Percentiles rank a stretch among this genome's conserved stretches.
Conservation (phyloP, 1,284 basidiomycete species). For the Ganoderma leucocontextum region DNA sequence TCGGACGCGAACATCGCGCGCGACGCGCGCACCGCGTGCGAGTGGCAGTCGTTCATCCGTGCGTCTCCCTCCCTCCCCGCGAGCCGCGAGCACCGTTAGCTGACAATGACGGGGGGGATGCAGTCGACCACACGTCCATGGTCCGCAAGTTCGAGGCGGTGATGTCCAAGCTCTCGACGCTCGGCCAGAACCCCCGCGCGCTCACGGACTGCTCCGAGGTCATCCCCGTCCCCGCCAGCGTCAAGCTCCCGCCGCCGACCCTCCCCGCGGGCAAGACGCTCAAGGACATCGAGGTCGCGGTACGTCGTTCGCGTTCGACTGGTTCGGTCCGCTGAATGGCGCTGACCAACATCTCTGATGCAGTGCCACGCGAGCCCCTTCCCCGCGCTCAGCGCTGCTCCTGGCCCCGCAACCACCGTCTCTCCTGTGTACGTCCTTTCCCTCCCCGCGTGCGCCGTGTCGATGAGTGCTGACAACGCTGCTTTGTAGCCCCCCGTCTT, state of each 20-base stretch:
- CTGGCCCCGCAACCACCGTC: conserved; percentile 36
- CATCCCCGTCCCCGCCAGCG: conserved; percentile 13
- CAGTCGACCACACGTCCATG: conserved; percentile 13
- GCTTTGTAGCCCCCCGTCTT: conserved; percentile 7
- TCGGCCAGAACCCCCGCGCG: conserved; percentile 18
- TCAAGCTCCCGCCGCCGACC: conserved; percentile 27
- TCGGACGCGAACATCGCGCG: conserved; percentile 44
- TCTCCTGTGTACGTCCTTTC: conserved; percentile 33
- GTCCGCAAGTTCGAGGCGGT: conserved; percentile 19
- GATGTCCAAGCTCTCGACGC: conserved; percentile 21
- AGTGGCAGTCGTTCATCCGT: conserved; percentile 48
- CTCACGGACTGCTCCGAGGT: conserved; percentile 27
- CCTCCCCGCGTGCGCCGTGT: neutral
- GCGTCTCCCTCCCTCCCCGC: conserved; percentile 39
- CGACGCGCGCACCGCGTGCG: conserved; percentile 44
- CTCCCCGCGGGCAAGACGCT: conserved; percentile 44
- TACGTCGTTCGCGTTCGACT: neutral
- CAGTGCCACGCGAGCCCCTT: conserved; percentile 42
- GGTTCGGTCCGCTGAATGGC: neutral
- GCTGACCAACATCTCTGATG: conserved; percentile 37
- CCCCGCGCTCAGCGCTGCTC: conserved; percentile 39
- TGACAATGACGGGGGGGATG: conserved; percentile 42
- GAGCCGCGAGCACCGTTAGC: conserved; percentile 27
- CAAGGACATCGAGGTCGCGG: conserved; percentile 40
- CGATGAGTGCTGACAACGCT: neutral